Evolutionary conservation across 2,329 filamentous ascomycete genomes (phyloP), one percentile per base, ranked within the genome.

Genomic region (Zymoseptoria ardabiliae): DNA sequence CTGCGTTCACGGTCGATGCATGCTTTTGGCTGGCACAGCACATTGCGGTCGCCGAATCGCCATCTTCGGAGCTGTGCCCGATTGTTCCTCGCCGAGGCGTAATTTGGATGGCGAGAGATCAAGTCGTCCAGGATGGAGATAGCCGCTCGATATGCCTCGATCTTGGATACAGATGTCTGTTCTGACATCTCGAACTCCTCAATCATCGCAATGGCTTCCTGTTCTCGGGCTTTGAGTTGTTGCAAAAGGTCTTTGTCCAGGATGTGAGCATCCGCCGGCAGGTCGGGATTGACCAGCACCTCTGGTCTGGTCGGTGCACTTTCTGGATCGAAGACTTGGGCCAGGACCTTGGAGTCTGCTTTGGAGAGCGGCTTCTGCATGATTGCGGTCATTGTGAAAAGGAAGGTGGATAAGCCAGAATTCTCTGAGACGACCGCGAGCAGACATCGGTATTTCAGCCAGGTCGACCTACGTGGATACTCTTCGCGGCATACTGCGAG

Each of bases 21-120:
- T 35, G 56, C 41, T 23, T 53, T 53, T 4, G 41, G 50, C n/a
- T 64, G 64, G 30, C 60, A 64, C 9, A 69, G 54, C 20, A 61
- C 57, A 45, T 65, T 64, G 4, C 77, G 74, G 68, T 88, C 85
- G 10, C 85, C 86, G 63, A 87, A 69, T 28, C 61, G 60, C 68
- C 67, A 69, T 30, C 68, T 58, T 21, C 65, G 57, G 6, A 85
- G 58, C 71, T 92, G 89, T 2, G 86, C 89, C 54, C 88, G 81
- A 73, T 93, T 92, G 71, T 91, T 88, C 59, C 84, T 82, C 5
- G 85, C 87, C 63, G 86, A 89, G 21, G 88, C 87, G 72, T 92
- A 92, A 30, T 76, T 73, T 2, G 88, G 86, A 56, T 84, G 71
- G 22, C 81, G 73, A 2, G 76, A 68, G 49, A 91, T 82, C 30